Evolutionary conservation across 306 rosid genomes (phyloP).

Genomic region (Dryas alaskensis): DNA sequence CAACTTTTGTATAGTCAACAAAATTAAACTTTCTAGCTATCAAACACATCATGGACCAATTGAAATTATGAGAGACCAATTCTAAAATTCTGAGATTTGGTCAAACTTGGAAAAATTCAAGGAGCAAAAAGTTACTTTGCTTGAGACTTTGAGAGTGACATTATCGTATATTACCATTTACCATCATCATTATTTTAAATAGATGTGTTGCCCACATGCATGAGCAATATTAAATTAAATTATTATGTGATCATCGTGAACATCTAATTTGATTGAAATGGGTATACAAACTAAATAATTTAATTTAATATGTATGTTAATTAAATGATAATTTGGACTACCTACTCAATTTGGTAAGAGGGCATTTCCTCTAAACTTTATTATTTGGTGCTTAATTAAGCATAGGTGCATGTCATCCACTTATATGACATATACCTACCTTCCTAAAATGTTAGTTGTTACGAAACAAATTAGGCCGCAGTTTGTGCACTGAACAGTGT

Average conservation of each 20-base stretch:
- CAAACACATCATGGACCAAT: conserved; percentile 23
- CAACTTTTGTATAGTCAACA: conserved; percentile 23
- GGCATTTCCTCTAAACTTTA: too few relatives aligned
- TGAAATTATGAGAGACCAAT: conserved; percentile 18
- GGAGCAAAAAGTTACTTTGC: conserved; percentile 22
- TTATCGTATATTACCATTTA: neutral
- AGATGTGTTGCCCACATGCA: neutral
- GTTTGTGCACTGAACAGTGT: too few relatives aligned
- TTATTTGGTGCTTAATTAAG: too few relatives aligned
- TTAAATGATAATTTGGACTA: too few relatives aligned
- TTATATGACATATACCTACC: too few relatives aligned
- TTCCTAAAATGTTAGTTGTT: too few relatives aligned
- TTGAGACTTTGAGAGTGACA: conserved; percentile 3
- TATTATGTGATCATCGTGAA: neutral
- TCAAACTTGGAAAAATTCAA: conserved; percentile 33
- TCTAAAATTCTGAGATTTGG: conserved; percentile 8
- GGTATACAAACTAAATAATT: neutral
- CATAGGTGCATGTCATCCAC: too few relatives aligned
- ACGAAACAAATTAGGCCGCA: too few relatives aligned
- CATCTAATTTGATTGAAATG: neutral
- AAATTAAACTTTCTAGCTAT: conserved; percentile 16
- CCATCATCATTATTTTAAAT: neutral
- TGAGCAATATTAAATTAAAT: neutral
- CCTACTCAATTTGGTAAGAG: too few relatives aligned
- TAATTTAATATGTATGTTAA: neutral